Percentiles rank a stretch among this genome's conserved stretches.
Evolutionary conservation across 1,284 basidiomycete species (phyloP).

Genomic region (Pyrrhoderma lamaoense): DNA sequence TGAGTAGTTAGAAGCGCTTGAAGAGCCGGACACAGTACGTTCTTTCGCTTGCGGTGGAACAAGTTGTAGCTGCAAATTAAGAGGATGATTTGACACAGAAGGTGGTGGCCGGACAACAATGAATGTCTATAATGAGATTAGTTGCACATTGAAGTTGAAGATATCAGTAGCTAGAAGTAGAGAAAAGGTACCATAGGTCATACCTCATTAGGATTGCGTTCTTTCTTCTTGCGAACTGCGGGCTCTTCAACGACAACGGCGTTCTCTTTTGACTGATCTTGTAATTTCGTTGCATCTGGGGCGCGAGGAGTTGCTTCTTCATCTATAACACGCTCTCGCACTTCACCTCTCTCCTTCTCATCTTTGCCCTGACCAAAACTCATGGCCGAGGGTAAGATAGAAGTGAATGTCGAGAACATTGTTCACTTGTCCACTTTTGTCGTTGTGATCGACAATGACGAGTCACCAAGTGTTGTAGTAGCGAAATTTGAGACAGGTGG

Average conservation of each 20-base stretch:
- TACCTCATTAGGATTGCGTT: constrained; percentile 53
- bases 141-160: constrained; percentile 3
- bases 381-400: constrained; percentile 12
- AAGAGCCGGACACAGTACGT: constrained; percentile 22
- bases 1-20: constrained; percentile 21
- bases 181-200: constrained; percentile 17
- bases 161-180: neutral
- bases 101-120: constrained; percentile 83
- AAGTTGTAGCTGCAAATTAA: constrained; percentile 92
- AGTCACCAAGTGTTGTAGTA: too few species aligned
- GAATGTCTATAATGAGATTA: constrained; percentile 54
- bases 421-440: neutral
- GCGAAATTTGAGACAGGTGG: neutral
- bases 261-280: constrained; percentile 9
- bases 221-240: constrained; percentile 34
- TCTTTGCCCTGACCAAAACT: constrained; percentile 15
- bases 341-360: neutral
- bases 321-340: too few species aligned
- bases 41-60: constrained; percentile 61
- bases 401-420: constrained; percentile 14
- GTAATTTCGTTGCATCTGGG: too few species aligned
- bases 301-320: too few species aligned
- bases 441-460: neutral
- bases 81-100: constrained; percentile 75
- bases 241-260: constrained; percentile 24